Conservation (phyloP, 768 basidiomycete species). For the Sporobolomyces pararoseus region DNA sequence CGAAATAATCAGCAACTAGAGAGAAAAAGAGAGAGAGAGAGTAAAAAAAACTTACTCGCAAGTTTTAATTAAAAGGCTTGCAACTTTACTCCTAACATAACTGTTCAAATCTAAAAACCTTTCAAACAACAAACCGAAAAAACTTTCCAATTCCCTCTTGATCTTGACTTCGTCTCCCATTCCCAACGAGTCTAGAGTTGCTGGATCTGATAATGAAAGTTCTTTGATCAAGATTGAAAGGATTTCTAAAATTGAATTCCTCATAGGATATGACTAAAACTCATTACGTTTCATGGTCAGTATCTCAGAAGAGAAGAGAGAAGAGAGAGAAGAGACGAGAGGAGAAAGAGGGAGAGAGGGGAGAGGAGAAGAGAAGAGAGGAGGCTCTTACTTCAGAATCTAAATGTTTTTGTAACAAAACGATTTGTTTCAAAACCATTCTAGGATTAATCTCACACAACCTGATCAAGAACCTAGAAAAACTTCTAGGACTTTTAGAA, state of each 20-base stretch:
- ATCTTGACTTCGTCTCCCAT: conserved; percentile 31
- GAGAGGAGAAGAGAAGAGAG: too few species aligned
- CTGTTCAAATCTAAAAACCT: conserved; percentile 82
- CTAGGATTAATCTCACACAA: conserved; percentile 76
- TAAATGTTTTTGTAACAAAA: conserved; percentile 73
- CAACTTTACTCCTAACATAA: conserved; percentile 86
- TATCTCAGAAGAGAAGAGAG: background rate
- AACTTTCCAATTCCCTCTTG: conserved; percentile 62
- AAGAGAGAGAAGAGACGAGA: conserved; percentile 14
- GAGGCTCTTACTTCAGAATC: conserved; percentile 71
- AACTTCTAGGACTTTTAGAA: conserved; percentile 77
- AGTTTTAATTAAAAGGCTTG: conserved; percentile 68
- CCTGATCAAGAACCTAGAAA: conserved; percentile 75
- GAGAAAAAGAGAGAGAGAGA: background rate
- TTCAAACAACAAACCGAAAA: conserved; percentile 79
- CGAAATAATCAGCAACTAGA: too few species aligned
- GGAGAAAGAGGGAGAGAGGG: conserved; percentile 30
- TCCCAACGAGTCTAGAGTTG: conserved; percentile 49
- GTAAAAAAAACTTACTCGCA: conserved; percentile 57
- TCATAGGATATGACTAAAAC: conserved; percentile 84
- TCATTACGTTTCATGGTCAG: background rate
- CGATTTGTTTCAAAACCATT: conserved; percentile 81
- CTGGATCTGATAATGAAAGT: conserved; percentile 60
- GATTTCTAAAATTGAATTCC: conserved; percentile 87
- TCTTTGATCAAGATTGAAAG: conserved; percentile 80